Evolutionary conservation across 164 flowering plant species (phyloP), one percentile per base, ranked within the genome.

Genomic region (Buxus sempervirens): DNA sequence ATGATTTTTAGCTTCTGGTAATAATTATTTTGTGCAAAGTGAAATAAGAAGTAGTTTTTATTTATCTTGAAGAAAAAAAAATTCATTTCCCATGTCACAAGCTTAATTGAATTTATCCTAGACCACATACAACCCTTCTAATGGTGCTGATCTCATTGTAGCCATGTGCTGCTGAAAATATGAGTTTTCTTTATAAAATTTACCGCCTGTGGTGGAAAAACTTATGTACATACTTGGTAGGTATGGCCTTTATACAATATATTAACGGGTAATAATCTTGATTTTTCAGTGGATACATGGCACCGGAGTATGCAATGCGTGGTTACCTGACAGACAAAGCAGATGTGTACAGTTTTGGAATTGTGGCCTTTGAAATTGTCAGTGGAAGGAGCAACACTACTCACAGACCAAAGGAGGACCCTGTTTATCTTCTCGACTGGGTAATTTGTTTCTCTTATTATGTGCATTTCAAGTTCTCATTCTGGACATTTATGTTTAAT

Each of bases 301-400:
- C 83, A 41, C 83, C 83, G 0, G 83, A 81, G 57, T 80, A 76
- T 58, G 77, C 86, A 49, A 56, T 80, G 57, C 69, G 84, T 76
- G 89, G 89, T 59, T 75, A 79, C 60, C 67, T 86, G 68, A 79
- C 86, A 9, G 72, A 76, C 60, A 86, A 83, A 68, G 86, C 87
- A 42, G 89, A 83, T 67, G 83, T 86, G 54, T 86, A 83, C 73
- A 86, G 89, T 67, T 86, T 82, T 57, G 89, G 89, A 25, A 65
- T 86, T 56, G 76, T 82, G 27, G 82, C 70, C 18, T 62, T 86
- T 57, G 89, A 86, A 71, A 75, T 83, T 58, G 83, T 81, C 4
- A 78, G 80, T 49, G 89, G 89, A 13, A 81, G 66, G 65, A 70
- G 72, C 70, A 83, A 82, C 69, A 79, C 36, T 22, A 73, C 59